phyloP scores from a whole-genome alignment of 768 basidiomycete genomes.

The Xerocomus spinulosus region DNA sequence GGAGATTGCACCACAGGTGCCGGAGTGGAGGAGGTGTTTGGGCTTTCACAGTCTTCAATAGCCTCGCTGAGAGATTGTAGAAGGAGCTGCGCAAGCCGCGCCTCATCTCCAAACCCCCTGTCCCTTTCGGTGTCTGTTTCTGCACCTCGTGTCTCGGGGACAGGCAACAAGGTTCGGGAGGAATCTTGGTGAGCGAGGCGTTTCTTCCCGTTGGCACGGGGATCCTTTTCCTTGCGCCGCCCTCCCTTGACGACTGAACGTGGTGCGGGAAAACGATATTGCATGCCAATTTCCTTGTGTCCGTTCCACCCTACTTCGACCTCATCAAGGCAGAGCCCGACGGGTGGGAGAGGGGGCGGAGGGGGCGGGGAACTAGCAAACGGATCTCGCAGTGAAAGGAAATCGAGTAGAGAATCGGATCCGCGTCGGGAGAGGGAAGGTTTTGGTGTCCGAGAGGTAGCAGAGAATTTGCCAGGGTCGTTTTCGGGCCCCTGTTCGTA shows the following conservation, averaged over 20 bases:
- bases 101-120: slow-evolving; percentile 27
- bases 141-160: slow-evolving; percentile 16
- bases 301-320: slow-evolving; percentile 24
- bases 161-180: slow-evolving; percentile 22
- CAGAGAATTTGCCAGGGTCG: neutral
- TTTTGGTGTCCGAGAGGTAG: slow-evolving; percentile 9
- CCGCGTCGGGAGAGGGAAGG: slow-evolving; percentile 18
- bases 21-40: neutral
- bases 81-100: slow-evolving; percentile 26
- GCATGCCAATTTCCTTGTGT: slow-evolving; percentile 22
- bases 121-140: slow-evolving; percentile 17
- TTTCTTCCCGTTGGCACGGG: slow-evolving; percentile 15
- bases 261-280: slow-evolving; percentile 32
- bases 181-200: slow-evolving; percentile 26
- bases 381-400: slow-evolving; percentile 32
- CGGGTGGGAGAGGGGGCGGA: slow-evolving; percentile 29
- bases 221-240: slow-evolving; percentile 16
- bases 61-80: slow-evolving; percentile 25
- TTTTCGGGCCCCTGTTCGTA: neutral
- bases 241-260: slow-evolving; percentile 27
- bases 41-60: slow-evolving; percentile 2
- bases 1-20: slow-evolving; percentile 10
- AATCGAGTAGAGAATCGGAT: slow-evolving; percentile 29
- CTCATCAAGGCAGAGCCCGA: slow-evolving; percentile 27
- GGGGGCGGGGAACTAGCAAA: slow-evolving; percentile 32